Evolutionary conservation across 2,329 filamentous ascomycete species (phyloP), one percentile per base, ranked within the genome.

Genomic region (Aspergillus sojae): DNA sequence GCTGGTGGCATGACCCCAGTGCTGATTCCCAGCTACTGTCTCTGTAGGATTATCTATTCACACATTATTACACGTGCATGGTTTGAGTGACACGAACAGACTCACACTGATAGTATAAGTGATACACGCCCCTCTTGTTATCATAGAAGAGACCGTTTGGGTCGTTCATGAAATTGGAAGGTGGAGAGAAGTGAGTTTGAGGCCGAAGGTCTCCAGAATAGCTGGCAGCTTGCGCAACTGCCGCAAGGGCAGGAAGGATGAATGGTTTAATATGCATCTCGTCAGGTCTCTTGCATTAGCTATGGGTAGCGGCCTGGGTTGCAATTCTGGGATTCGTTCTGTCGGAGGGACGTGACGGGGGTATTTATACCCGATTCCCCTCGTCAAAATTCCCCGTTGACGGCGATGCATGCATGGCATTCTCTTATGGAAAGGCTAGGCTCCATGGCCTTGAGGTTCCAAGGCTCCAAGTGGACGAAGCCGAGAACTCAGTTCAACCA

Each of bases 1-100:
- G 36, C 84, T 87, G 1, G 87, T 89, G 2, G 87, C 87, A 69
- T 90, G 88, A 11, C 88, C 88, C 88, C 88, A 90, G 68, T 89
- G 87, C 69, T 89, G 84, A 64, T 88, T 86, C 1, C 86, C 86
- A 6, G 78, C 84, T 0, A 84, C 80, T 9, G 77, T 74, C 2
- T 71, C 81, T 0, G 79, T 79, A 1, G 84, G 83, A 61, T 86
- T 85, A 67, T 84, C 81, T 83, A 52, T 26, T n/a, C 14, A 45
- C 61, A 23, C 48, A 32, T 28, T 57, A 36, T n/a, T 39, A 57
- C 19, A 14, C 19, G 26, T 16, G 46, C 5, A 10, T 7, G 23
- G 30, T 52, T 43, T 7, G 16, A 21, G 28, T 19, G 5, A 21
- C 39, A 55, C 28, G 34, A 5, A 4, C 39, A n/a, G 11, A 32